Evolutionary conservation across 2,329 filamentous ascomycete genomes (phyloP), one percentile per base, ranked within the genome.

Genomic region (Alternaria burnsii): DNA sequence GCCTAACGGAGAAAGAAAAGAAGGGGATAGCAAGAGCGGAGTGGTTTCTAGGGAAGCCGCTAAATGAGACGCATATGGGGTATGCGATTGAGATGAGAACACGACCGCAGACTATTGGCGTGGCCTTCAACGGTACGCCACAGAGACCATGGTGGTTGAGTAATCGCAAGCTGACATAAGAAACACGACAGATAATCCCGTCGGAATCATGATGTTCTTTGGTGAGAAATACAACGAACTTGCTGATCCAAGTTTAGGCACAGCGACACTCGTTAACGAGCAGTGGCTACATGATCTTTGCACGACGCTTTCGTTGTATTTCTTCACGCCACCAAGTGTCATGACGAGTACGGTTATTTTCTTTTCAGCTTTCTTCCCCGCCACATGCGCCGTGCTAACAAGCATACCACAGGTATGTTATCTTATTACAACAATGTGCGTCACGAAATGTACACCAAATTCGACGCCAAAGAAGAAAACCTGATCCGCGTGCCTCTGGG

Each of bases 141-240:
- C 18, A 11, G 40, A 14, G 18, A 18, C n/a, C 11, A 8, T 14
- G 5, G 40, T 14, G 10, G 7, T 22, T 22, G 18, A 6, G 12
- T 10, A 9, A 14, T 22, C 6, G 11, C 9, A 22, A 6, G 40
- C 40, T 42, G 8, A 42, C 40, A 12, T 14, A 10, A 14, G 18
- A 42, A 42, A 42, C 20, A 42, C 11, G 10, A 42, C 40, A 22
- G 40, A 82, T 58, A 81, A 78, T 51, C 82, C 80, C 0, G 68
- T 83, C 3, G 82, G 81, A 0, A 77, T 81, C 42, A 72, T 82
- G 68, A 77, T 79, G 50, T 83, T 79, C 65, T 72, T 83, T 0
- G 81, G 80, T 1, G 79, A 83, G 61, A 82, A 83, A 68, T 80
- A 80, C 58, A 67, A 76, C 34, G 79, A 81, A 66, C 70, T 78